Base-by-base conservation (phyloP, 2,329 filamentous ascomycete species). In the Aspergillus chevalieri region DNA sequence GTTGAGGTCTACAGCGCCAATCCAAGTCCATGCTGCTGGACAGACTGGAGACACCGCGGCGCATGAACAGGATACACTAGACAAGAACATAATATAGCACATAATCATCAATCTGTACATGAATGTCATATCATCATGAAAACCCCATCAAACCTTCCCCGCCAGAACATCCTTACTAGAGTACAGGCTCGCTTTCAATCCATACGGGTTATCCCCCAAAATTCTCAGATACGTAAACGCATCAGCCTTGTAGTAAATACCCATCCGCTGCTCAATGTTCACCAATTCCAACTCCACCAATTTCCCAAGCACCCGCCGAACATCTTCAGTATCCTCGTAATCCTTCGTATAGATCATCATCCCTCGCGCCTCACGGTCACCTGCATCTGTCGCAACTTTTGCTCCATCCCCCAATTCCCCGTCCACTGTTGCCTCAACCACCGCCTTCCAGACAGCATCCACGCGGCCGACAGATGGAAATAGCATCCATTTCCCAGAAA, bases 311-410 rank as follows among this genome's bases (percentile, higher is more conserved):
- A 94, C 86, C 41, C 86, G 77, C 24, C 74, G 76, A 5, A 94
- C 79, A 62, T 94, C 88, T 3, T 76, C 71, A 46, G 71, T 75
- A 62, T 94, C 83, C 24, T 73, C 73, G 62, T 90, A 93, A 65
- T 95, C 82, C 39, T 74, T 72, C 4, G 88, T 94, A 66, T 94
- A 94, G 6, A 94, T 74, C 56, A 86, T 91, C 22, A 94, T 82
- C 39, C 93, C 68, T 17, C 82, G 76, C 19, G 51, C 62, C n/a
- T 72, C 68, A 1, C 67, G 44, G 5, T 53, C 66, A 56, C 69
- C 71, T 5, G 8, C 10, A 8, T 78, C 65, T 1, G 86, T 81
- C 1, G 84, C 81, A 10, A 91, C 85, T 68, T 93, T 94, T 8
- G 88, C 86, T 1, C 74, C 78, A 36, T 82, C 78, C 0, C 89